Percentiles rank a stretch among this genome's conserved stretches.
Conservation (phyloP, 306 rosid species). For the Sicyos baderoa region DNA sequence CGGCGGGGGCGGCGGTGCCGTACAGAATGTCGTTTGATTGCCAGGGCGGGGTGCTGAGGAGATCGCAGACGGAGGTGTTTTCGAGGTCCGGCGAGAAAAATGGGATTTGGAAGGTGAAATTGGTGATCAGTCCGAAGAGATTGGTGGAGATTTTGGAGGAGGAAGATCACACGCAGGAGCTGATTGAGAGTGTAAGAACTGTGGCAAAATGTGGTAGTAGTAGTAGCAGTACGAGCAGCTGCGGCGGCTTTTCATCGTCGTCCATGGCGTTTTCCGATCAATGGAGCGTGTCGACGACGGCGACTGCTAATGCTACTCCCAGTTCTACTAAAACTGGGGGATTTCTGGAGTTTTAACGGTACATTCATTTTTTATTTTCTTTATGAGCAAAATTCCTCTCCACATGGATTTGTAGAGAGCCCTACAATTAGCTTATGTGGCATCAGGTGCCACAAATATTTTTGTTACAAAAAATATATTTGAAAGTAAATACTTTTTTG, state of each 20-base stretch:
- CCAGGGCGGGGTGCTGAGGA: constrained; percentile 42
- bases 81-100: too few species aligned
- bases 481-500: too few species aligned
- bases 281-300: constrained; percentile 52
- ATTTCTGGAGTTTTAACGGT: constrained; percentile 32
- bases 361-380: too few species aligned
- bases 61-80: constrained; percentile 34
- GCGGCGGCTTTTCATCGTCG: constrained; percentile 15
- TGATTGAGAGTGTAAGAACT: constrained; percentile 60
- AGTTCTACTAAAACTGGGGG: constrained; percentile 43
- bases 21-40: constrained; percentile 65
- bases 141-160: constrained; percentile 64
- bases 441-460: too few species aligned
- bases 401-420: too few species aligned
- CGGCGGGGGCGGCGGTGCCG: constrained; percentile 25
- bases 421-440: too few species aligned
- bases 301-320: constrained; percentile 35
- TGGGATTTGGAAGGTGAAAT: constrained; percentile 73
- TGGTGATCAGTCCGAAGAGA: constrained; percentile 59
- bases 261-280: constrained; percentile 54
- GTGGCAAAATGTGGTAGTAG: constrained; percentile 63
- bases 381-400: too few species aligned
- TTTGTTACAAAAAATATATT: too few species aligned
- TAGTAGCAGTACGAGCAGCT: neutral
- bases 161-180: constrained; percentile 54